Evolutionary conservation across 345 rosid genomes (phyloP).

Genomic region (Orychophragmus violaceus): DNA sequence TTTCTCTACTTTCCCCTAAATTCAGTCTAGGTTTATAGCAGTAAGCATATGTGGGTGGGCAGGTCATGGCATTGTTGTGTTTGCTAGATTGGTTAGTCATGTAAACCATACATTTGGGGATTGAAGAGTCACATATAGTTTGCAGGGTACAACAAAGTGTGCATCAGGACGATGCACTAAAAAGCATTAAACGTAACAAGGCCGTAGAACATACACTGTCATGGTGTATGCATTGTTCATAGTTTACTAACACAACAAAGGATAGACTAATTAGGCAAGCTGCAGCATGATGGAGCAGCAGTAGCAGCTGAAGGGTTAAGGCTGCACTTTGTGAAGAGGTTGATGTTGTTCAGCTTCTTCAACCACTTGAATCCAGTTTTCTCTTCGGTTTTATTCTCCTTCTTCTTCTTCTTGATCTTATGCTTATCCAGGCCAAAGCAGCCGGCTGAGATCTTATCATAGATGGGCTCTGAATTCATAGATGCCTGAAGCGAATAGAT

Average conservation of each 20-base stretch:
- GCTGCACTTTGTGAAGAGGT: slow-evolving; percentile 22
- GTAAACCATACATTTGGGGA: slow-evolving; percentile 23
- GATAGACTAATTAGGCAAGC: slow-evolving; percentile 15
- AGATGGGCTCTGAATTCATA: slow-evolving; percentile 32
- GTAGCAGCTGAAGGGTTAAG: slow-evolving; percentile 19
- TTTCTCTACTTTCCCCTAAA: not conserved
- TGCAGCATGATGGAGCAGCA: slow-evolving; percentile 27
- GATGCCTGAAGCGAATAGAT: slow-evolving; percentile 34
- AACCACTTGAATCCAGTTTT: slow-evolving; percentile 33
- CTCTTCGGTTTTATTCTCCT: slow-evolving; percentile 22
- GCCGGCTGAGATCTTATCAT: slow-evolving; percentile 26
- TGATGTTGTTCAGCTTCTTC: slow-evolving; percentile 22
- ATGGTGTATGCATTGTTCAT: slow-evolving; percentile 1
- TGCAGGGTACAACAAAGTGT: slow-evolving; percentile 12
- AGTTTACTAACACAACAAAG: slow-evolving; percentile 14
- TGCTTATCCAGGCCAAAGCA: slow-evolving; percentile 49
- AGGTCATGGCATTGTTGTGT: slow-evolving; percentile 30
- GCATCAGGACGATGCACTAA: slow-evolving; percentile 26
- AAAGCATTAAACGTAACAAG: not conserved
- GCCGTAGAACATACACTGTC: not conserved
- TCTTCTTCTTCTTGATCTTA: slow-evolving; percentile 36
- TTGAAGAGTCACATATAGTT: slow-evolving; percentile 7
- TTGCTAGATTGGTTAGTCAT: slow-evolving; percentile 24
- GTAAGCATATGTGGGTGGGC: slow-evolving; percentile 22
- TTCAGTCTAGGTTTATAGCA: slow-evolving; percentile 5